A percentile compares a stretch with the other conserved stretches of the same genome.
Conservation (phyloP, 2,329 filamentous ascomycete species). For the Colletotrichum tabaci region DNA sequence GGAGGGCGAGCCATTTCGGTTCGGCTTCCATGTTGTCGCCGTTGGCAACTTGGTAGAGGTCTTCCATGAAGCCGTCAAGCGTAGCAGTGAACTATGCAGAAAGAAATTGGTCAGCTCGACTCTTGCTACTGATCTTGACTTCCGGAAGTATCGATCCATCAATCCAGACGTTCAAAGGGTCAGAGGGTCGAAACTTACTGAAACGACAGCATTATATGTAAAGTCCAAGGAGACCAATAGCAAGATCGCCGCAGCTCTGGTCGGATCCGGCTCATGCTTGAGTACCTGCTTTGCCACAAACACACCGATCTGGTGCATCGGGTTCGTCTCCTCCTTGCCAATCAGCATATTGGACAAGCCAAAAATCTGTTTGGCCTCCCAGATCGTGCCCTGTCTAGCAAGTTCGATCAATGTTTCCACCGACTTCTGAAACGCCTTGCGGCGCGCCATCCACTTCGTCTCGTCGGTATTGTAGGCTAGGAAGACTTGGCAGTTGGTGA, state of each 20-base stretch:
- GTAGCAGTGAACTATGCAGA: not conserved
- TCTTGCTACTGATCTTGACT: not conserved
- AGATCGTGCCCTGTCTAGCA: not conserved
- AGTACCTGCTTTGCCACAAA: not conserved
- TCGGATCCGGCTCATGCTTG: not conserved
- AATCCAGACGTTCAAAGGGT: not conserved
- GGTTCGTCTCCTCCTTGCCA: not conserved
- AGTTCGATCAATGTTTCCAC: not conserved
- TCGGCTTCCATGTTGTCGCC: not conserved
- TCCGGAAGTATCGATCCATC: not conserved
- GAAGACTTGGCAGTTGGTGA: not conserved
- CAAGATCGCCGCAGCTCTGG: not conserved
- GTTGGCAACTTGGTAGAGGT: not conserved
- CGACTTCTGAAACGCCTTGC: not conserved
- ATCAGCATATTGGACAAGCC: not conserved
- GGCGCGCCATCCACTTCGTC: constrained; percentile 1
- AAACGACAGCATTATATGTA: not conserved
- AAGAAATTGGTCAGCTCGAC: not conserved
- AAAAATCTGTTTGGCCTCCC: not conserved
- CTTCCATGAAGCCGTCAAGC: not conserved
- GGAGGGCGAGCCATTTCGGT: not conserved
- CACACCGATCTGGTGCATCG: not conserved
- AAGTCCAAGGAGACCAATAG: not conserved
- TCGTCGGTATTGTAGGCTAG: constrained; percentile 1
- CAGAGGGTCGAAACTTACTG: not conserved